Evolutionary conservation across 805 yeast genomes (phyloP), one percentile per base, ranked within the genome.

Genomic region (Trichomonascus vanleenenianus): DNA sequence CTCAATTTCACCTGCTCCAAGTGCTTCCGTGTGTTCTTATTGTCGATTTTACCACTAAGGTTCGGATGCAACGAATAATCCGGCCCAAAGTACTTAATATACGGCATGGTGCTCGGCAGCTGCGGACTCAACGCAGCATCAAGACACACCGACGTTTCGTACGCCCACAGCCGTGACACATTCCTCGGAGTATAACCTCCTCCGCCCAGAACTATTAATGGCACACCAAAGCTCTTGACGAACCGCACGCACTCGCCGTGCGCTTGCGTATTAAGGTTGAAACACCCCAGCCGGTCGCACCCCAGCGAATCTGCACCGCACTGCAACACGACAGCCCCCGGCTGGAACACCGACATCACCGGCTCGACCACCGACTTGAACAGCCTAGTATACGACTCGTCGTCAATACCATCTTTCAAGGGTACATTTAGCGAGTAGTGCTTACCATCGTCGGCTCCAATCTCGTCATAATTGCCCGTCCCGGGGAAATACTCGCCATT

Each of bases 111-210:
- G 31, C 75, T 75, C 0, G 96, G 96, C 30, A 89, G 67, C 55
- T 78, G 82, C n/a, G 81, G 66, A 20, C 86, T 85, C 56, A 91
- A 68, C 40, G 81, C 73, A 11, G 83, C 86, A 55, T 85, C 83
- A 53, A 93, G 82, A 60, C 91, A 73, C 22, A 93, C 73, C 31
- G 96, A 91, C 0, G 96, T 81, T 65, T 93, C 98, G 59, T 74
- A 89, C 2, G 96, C 78, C 97, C 98, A 91, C 10, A 95, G 76
- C 55, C 98, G 73, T 3, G 97, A 87, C 41, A 93, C 98, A 62
- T 93, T 93, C 63, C 97, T 76, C 76, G 95, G 94, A 2, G 98
- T 93, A 67, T 93, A 93, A 16, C 98, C 98, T 56, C 98, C 98
- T 42, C 98, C 98, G 35, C 98, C 98, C 16, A 93, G 73, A 27